phyloP scores from a whole-genome alignment of 768 basidiomycete species.

The Phaeotremella skinneri region DNA sequence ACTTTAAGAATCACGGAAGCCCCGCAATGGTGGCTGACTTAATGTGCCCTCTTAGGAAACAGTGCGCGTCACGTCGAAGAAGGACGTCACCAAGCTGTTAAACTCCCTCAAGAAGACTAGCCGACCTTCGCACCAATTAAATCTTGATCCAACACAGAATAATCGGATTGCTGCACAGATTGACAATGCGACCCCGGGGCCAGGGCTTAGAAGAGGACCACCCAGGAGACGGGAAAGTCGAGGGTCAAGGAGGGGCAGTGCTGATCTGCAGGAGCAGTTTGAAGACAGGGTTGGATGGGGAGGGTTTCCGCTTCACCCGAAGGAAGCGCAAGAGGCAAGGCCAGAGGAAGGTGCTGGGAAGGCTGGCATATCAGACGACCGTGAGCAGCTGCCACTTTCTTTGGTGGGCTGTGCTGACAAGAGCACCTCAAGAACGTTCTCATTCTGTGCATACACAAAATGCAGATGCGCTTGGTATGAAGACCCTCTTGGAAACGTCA shows the following conservation, averaged over 20 bases:
- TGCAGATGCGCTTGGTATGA: too few species aligned
- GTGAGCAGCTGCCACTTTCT: background rate
- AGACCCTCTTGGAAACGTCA: too few species aligned
- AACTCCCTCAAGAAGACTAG: background rate
- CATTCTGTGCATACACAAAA: too few species aligned
- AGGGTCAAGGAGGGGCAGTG: constrained; percentile 1
- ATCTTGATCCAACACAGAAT: background rate
- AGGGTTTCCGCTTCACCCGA: constrained; percentile 23
- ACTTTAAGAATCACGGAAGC: too few species aligned
- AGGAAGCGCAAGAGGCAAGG: background rate
- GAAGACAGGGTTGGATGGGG: constrained; percentile 29
- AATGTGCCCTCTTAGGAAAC: too few species aligned
- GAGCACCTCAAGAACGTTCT: too few species aligned
- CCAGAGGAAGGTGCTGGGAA: background rate
- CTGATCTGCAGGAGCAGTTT: background rate
- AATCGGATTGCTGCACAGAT: constrained; percentile 10
- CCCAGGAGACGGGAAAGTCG: constrained; percentile 2
- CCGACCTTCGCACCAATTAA: background rate
- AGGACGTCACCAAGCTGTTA: constrained; percentile 8
- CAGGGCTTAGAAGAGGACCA: constrained; percentile 35
- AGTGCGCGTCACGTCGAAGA: constrained; percentile 2
- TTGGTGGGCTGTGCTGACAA: too few species aligned
- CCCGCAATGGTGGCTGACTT: too few species aligned
- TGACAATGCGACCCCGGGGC: constrained; percentile 35
- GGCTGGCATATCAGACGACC: background rate